A percentile compares a stretch with the other conserved stretches of the same genome.
These are phyloP conservation scores for Aspergillus bertholletiae DNA, from an alignment of 495 filamentous ascomycete genomes.

Conservation along the genomic window DNA sequence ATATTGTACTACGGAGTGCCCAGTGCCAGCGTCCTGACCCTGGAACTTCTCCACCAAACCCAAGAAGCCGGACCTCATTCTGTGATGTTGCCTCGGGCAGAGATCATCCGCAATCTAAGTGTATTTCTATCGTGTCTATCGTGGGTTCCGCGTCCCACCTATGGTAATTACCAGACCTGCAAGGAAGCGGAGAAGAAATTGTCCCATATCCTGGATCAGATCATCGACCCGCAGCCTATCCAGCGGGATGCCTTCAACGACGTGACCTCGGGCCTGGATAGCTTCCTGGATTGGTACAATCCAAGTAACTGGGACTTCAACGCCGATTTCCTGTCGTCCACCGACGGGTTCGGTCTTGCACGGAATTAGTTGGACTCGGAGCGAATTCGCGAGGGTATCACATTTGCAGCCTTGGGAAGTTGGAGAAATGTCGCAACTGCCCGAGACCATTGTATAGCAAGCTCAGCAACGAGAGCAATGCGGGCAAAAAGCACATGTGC, in stretches of 20 bases:
- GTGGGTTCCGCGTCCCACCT: slow-evolving; percentile 49
- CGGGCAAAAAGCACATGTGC: not conserved
- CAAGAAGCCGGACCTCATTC: slow-evolving; percentile 33
- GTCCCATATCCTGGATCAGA: slow-evolving; percentile 39
- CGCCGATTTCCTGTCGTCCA: slow-evolving; percentile 25
- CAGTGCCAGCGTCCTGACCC: slow-evolving; percentile 54
- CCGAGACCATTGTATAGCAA: not conserved
- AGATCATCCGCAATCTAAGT: slow-evolving; percentile 61
- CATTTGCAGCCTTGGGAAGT: not conserved
- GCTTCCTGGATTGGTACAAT: slow-evolving; percentile 38
- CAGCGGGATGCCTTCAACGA: slow-evolving; percentile 29
- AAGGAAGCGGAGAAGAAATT: slow-evolving; percentile 42
- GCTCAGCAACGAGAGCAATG: not conserved
- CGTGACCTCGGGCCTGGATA: slow-evolving; percentile 30
- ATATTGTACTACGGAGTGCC: slow-evolving; percentile 55
- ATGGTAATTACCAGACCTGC: slow-evolving; percentile 53
- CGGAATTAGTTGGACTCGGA: not conserved
- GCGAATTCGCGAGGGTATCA: slow-evolving; percentile 11
- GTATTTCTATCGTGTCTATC: slow-evolving; percentile 57
- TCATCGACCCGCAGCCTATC: slow-evolving; percentile 36
- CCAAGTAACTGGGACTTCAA: slow-evolving; percentile 36
- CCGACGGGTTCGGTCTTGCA: slow-evolving; percentile 24
- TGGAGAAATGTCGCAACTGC: not conserved
- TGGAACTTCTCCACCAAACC: slow-evolving; percentile 59
- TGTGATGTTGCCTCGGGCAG: slow-evolving; percentile 49